Evolutionary conservation across 2,329 filamentous ascomycete species (phyloP).

Genomic region (Alternaria ethzedia): DNA sequence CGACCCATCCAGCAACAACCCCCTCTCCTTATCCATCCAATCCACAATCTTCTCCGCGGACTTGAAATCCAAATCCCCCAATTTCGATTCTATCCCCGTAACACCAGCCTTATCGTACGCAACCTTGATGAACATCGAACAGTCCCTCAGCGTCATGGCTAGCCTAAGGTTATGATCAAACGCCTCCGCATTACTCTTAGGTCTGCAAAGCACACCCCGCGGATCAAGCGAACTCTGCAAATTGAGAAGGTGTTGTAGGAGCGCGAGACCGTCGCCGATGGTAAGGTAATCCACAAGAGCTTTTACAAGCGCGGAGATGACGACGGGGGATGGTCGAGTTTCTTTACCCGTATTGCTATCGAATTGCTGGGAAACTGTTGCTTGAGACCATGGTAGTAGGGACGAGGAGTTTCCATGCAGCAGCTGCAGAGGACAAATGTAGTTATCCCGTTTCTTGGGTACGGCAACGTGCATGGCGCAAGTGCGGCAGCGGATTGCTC

Average conservation of each 20-base stretch:
- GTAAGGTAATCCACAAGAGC: constrained; percentile 33
- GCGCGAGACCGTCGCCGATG: constrained; percentile 38
- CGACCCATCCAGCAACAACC: constrained; percentile 23
- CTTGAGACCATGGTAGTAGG: constrained; percentile 22
- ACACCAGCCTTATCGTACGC: constrained; percentile 10
- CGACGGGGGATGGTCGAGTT: not conserved
- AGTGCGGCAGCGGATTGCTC: constrained; percentile 53
- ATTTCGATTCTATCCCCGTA: constrained; percentile 46
- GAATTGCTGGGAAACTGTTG: constrained; percentile 19
- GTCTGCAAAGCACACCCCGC: constrained; percentile 32
- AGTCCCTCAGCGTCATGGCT: constrained; percentile 58
- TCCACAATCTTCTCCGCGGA: constrained; percentile 48
- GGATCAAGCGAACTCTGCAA: constrained; percentile 50
- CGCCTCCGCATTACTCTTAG: not conserved
- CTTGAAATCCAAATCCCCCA: constrained; percentile 58
- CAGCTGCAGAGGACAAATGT: constrained; percentile 52
- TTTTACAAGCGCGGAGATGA: constrained; percentile 9
- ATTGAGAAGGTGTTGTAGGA: constrained; percentile 47
- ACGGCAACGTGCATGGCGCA: constrained; percentile 53
- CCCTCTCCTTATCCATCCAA: constrained; percentile 52
- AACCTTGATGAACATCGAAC: constrained; percentile 52
- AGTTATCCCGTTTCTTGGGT: constrained; percentile 21
- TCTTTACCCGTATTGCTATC: not conserved
- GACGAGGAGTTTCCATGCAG: constrained; percentile 34
- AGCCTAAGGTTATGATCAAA: constrained; percentile 31